Evolutionary conservation across 164 flowering plant species (phyloP).

Genomic region (Brasenia schreberi): DNA sequence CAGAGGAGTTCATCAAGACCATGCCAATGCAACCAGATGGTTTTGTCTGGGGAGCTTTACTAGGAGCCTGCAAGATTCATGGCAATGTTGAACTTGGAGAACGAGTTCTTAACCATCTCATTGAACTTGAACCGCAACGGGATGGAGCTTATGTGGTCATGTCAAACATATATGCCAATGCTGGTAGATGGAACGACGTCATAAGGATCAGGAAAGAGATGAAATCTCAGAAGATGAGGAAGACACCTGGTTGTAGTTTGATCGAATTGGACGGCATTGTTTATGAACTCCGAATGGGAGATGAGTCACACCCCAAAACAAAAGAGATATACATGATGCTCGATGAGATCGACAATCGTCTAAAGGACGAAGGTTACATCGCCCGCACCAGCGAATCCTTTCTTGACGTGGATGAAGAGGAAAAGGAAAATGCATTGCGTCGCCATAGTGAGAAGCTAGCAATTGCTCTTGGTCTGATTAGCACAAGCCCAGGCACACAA

Average conservation of each 20-base stretch:
- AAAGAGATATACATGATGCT: slow-evolving; percentile 11
- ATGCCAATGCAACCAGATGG: slow-evolving; percentile 13
- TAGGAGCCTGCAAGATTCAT: slow-evolving; percentile 14
- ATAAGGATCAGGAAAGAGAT: slow-evolving; percentile 9
- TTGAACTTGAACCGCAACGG: slow-evolving; percentile 9
- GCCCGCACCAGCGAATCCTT: not conserved
- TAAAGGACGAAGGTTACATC: slow-evolving; percentile 1
- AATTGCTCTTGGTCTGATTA: slow-evolving; percentile 11
- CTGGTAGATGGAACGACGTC: slow-evolving; percentile 6
- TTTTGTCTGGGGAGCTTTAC: slow-evolving; percentile 11
- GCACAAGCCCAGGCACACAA: slow-evolving; percentile 9
- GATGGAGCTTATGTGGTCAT: slow-evolving; percentile 13
- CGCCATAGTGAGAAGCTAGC: slow-evolving; percentile 11
- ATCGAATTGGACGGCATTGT: slow-evolving; percentile 12
- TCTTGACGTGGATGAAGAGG: slow-evolving; percentile 6
- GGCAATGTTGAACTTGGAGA: slow-evolving; percentile 8
- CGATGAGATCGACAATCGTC: slow-evolving; percentile 4
- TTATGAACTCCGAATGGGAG: slow-evolving; percentile 10
- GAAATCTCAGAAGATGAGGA: slow-evolving; percentile 8
- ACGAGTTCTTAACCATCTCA: slow-evolving; percentile 1
- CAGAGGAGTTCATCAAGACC: slow-evolving; percentile 5
- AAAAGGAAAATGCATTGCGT: slow-evolving; percentile 6
- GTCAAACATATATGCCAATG: slow-evolving; percentile 13
- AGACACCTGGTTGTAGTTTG: slow-evolving; percentile 12
- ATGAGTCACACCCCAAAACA: slow-evolving; percentile 7